Conservation (phyloP, 768 basidiomycete genomes). For the Termitomyces sp. region DNA sequence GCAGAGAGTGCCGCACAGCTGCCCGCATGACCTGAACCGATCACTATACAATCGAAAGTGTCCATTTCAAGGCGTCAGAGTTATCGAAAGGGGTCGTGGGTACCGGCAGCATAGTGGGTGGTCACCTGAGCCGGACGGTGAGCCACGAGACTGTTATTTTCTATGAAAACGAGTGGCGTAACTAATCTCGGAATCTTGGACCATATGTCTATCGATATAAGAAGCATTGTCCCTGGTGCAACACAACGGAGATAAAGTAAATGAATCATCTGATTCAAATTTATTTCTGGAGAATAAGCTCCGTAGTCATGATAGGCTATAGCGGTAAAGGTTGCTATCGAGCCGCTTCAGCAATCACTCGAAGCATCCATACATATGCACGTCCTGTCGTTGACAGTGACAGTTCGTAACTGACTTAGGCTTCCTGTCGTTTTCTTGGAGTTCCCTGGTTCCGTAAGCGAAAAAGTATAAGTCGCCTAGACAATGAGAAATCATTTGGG, state of each 20-base stretch:
- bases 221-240: not conserved
- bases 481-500: not conserved
- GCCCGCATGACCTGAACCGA: constrained; percentile 66
- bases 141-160: not conserved
- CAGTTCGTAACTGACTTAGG: not conserved
- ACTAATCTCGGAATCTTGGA: not conserved
- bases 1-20: constrained; percentile 62
- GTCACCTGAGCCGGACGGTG: constrained; percentile 12
- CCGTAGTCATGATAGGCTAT: not conserved
- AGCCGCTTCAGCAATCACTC: not conserved
- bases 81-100: not conserved
- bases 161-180: constrained; percentile 6
- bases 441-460: not conserved
- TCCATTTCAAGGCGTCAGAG: constrained; percentile 10
- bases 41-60: constrained; percentile 50
- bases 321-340: not conserved
- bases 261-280: not conserved
- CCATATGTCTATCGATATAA: not conserved
- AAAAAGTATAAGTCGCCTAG: not conserved
- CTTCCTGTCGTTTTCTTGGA: not conserved
- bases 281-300: not conserved
- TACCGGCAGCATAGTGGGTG: not conserved
- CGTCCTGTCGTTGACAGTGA: not conserved
- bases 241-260: not conserved
- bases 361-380: not conserved